Evolutionary conservation across 148 eudicot species (phyloP).

Genomic region (Amaranthus cruentus): DNA sequence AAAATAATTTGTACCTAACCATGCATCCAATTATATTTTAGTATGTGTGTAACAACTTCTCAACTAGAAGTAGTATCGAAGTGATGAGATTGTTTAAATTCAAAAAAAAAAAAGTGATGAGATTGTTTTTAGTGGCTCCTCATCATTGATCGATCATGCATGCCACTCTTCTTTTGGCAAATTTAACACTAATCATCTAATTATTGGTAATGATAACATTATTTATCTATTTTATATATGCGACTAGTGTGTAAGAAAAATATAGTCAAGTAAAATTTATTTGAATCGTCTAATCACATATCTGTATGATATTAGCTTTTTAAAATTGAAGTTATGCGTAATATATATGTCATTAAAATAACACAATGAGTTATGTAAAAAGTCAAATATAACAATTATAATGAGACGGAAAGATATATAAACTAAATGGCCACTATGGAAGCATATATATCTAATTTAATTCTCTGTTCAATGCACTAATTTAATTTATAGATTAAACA

Average conservation of each 20-base stretch:
- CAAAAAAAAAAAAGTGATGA: neutral
- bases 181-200: constrained; percentile 5
- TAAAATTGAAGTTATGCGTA: too few relatives aligned
- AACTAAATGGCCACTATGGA: too few relatives aligned
- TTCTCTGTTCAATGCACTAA: too few relatives aligned
- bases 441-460: too few relatives aligned
- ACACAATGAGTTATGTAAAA: too few relatives aligned
- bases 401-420: too few relatives aligned
- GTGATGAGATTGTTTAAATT: neutral
- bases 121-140: neutral
- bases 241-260: too few relatives aligned
- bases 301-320: too few relatives aligned
- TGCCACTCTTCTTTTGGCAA: constrained; percentile 11
- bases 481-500: too few relatives aligned
- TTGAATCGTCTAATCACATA: too few relatives aligned
- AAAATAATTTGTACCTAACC: neutral
- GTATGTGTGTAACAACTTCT: constrained; percentile 1
- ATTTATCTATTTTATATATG: neutral
- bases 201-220: constrained; percentile 7
- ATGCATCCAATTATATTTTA: neutral
- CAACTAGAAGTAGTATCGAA: neutral
- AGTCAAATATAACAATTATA: too few relatives aligned
- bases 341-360: too few relatives aligned
- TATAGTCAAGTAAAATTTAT: neutral
- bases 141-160: neutral